Evolutionary conservation across 139 green algal species (phyloP).

Genomic region (Volvox africanus): DNA sequence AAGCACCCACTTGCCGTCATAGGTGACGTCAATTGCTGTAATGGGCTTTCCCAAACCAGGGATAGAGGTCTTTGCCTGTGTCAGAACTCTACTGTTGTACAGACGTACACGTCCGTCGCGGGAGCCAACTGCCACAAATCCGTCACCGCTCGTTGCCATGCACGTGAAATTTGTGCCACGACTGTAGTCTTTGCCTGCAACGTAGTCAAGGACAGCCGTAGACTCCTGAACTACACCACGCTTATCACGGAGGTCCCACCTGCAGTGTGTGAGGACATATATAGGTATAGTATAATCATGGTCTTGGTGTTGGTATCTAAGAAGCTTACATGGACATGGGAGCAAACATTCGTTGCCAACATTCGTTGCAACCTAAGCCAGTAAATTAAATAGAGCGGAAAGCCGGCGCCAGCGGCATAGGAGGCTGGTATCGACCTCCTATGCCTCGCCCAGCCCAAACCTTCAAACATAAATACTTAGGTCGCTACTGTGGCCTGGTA

Average conservation of each 20-base stretch:
- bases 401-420: too few species aligned
- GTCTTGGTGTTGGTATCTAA: too few species aligned
- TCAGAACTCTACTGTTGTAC: slow-evolving; percentile 89
- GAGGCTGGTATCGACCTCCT: too few species aligned
- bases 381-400: too few species aligned
- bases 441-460: too few species aligned
- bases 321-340: too few species aligned
- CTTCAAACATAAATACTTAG: too few species aligned
- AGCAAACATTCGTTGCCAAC: too few species aligned
- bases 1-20: slow-evolving; percentile 90
- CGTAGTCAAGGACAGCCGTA: slow-evolving; percentile 70
- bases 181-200: slow-evolving; percentile 92
- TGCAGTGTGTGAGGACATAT: slow-evolving; percentile 6
- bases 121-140: slow-evolving; percentile 90
- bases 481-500: too few species aligned
- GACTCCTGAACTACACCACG: slow-evolving; percentile 71
- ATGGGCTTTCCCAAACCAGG: slow-evolving; percentile 91
- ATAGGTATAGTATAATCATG: too few species aligned
- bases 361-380: too few species aligned
- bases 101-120: slow-evolving; percentile 88
- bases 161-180: slow-evolving; percentile 88
- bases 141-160: slow-evolving; percentile 86
- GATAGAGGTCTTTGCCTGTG: slow-evolving; percentile 87
- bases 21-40: slow-evolving; percentile 93
- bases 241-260: slow-evolving; percentile 88